Conservation (phyloP, 2,329 filamentous ascomycete genomes). For the Sporothrix brasiliensis region DNA sequence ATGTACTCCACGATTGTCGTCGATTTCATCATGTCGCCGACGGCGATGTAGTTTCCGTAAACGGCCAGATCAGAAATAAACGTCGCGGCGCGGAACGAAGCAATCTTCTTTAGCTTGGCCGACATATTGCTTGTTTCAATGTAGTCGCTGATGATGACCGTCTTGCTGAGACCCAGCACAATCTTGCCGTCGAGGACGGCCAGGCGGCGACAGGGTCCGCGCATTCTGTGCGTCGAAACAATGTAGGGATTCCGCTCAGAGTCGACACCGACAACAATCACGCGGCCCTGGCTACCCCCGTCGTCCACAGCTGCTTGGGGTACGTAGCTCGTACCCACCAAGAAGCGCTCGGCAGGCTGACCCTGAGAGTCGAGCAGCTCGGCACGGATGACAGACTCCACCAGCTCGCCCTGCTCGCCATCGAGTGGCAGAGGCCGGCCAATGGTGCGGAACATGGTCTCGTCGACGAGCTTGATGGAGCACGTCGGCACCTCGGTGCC, state of each 20-base stretch:
- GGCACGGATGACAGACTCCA: slow-evolving; percentile 81
- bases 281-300: slow-evolving; percentile 69
- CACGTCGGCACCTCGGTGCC: slow-evolving; percentile 77
- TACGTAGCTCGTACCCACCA: slow-evolving; percentile 86
- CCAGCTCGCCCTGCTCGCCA: slow-evolving; percentile 62
- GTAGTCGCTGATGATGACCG: slow-evolving; percentile 65
- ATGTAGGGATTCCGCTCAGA: slow-evolving; percentile 72
- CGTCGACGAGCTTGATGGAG: slow-evolving; percentile 87
- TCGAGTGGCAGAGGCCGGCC: slow-evolving; percentile 68
- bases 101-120: slow-evolving; percentile 67
- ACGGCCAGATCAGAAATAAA: slow-evolving; percentile 81
- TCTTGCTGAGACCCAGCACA: slow-evolving; percentile 87
- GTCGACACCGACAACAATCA: slow-evolving; percentile 82
- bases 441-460: slow-evolving; percentile 80
- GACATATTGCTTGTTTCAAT: slow-evolving; percentile 58
- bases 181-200: slow-evolving; percentile 75
- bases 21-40: slow-evolving; percentile 94
- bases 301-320: slow-evolving; percentile 49
- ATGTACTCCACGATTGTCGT: slow-evolving; percentile 75
- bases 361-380: slow-evolving; percentile 65
- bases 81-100: slow-evolving; percentile 78
- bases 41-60: slow-evolving; percentile 72
- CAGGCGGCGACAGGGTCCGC: slow-evolving; percentile 79
- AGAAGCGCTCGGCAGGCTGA: slow-evolving; percentile 70
- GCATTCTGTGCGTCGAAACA: slow-evolving; percentile 69